phyloP scores from a whole-genome alignment of 2,329 filamentous ascomycete genomes.

The Arthroderma sp. region DNA sequence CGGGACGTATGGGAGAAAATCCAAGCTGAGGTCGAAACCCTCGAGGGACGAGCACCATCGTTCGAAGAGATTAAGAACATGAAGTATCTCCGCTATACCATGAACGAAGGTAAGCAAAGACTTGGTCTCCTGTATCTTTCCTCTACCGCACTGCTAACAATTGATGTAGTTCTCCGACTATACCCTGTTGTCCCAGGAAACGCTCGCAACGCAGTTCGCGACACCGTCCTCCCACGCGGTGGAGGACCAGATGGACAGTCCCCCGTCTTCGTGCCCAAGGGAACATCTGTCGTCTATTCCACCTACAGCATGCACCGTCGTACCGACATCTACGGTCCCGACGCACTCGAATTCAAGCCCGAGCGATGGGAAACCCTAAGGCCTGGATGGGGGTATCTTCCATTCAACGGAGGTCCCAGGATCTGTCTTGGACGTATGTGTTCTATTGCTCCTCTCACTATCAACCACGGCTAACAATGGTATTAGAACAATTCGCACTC shows the following conservation, averaged over 20 bases:
- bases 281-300: conserved; percentile 34
- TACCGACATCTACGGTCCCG: conserved; percentile 37
- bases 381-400: conserved; percentile 43
- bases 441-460: neutral
- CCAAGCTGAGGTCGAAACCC: conserved; percentile 56
- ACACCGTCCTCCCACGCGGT: conserved; percentile 63
- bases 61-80: conserved; percentile 81
- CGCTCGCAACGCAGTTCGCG: conserved; percentile 55
- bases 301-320: conserved; percentile 42
- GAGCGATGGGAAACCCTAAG: conserved; percentile 42
- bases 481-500: conserved; percentile 32
- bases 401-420: conserved; percentile 43
- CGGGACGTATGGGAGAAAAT: conserved; percentile 57
- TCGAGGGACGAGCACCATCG: conserved; percentile 51
- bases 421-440: conserved; percentile 42
- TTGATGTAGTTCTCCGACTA: conserved; percentile 46
- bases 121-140: neutral
- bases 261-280: conserved; percentile 37
- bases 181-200: conserved; percentile 73
- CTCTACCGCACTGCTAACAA: neutral
- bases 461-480: neutral
- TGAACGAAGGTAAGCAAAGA: conserved; percentile 51
- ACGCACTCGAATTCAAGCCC: conserved; percentile 38
- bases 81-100: conserved; percentile 60
- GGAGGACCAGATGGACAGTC: conserved; percentile 38